Conservation (phyloP, 352 stramenopile genomes). For the Phytophthora meadii region DNA sequence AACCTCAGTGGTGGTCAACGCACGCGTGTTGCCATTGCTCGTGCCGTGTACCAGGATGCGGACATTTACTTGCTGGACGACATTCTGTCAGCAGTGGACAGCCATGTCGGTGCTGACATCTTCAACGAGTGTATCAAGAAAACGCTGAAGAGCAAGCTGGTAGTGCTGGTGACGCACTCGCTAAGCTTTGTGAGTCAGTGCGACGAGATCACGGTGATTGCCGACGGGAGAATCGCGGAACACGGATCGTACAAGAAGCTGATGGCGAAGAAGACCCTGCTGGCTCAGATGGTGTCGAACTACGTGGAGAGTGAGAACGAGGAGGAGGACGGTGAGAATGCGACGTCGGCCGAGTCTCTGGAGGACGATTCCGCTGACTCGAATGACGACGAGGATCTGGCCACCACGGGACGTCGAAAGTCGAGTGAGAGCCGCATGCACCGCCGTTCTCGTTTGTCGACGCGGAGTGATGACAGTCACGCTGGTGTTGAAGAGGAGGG, state of each 20-base stretch:
- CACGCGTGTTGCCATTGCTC: constrained; percentile 91
- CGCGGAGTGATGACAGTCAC: constrained; percentile 59
- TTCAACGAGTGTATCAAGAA: constrained; percentile 94
- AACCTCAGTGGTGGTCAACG: constrained; percentile 98
- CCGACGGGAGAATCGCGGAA: constrained; percentile 54
- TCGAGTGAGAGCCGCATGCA: constrained; percentile 36
- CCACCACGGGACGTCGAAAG: constrained; percentile 26
- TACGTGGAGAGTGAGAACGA: constrained; percentile 70
- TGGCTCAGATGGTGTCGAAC: constrained; percentile 72
- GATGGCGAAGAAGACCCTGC: constrained; percentile 56
- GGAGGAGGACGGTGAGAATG: constrained; percentile 53
- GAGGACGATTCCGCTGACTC: constrained; percentile 29
- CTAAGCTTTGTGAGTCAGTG: constrained; percentile 56
- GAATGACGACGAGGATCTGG: constrained; percentile 48
- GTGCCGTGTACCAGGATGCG: constrained; percentile 93
- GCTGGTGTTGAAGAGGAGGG: constrained; percentile 35
- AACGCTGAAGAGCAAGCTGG: constrained; percentile 84
- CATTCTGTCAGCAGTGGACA: constrained; percentile 96
- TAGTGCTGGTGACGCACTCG: constrained; percentile 94
- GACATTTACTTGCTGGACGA: constrained; percentile 98
- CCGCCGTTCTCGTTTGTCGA: constrained; percentile 57
- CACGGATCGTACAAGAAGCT: constrained; percentile 66
- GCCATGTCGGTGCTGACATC: constrained; percentile 95
- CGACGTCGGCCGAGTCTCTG: constrained; percentile 16
- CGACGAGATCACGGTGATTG: constrained; percentile 59